Percentiles rank a stretch among this genome's conserved stretches.
Evolutionary conservation across 306 rosid species (phyloP).

Genomic region (Oxytropis ochrocephala): DNA sequence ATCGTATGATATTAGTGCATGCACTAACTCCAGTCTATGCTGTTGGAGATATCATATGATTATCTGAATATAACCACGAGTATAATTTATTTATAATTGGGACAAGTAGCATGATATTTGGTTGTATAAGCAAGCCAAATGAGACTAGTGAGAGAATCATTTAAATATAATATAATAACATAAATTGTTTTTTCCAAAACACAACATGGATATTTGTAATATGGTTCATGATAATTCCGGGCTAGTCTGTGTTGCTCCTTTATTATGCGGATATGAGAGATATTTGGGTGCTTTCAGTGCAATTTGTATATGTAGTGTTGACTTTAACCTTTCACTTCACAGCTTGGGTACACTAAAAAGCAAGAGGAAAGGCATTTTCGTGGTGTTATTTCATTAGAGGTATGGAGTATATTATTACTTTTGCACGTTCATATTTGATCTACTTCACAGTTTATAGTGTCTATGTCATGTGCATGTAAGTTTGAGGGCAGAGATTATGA

Average conservation of each 20-base stretch:
- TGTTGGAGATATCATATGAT: background rate
- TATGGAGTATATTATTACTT: constrained; percentile 23
- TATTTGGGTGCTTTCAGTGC: background rate
- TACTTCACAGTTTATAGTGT: background rate
- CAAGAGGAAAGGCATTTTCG: constrained; percentile 89
- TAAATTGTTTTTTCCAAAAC: background rate
- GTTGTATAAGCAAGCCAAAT: background rate
- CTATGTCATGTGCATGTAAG: background rate
- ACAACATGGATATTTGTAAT: background rate
- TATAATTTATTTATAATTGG: background rate
- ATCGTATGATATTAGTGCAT: background rate
- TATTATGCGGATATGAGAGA: background rate
- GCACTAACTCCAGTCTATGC: background rate
- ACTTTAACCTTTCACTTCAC: constrained; percentile 25
- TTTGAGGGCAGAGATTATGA: background rate
- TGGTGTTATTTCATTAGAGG: constrained; percentile 94
- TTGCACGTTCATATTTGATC: background rate
- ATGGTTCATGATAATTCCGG: background rate
- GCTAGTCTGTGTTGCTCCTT: background rate
- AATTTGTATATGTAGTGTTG: constrained; percentile 12
- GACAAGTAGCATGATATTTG: background rate
- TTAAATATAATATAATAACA: background rate
- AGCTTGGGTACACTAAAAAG: constrained; percentile 98
- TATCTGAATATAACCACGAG: background rate
- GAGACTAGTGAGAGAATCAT: background rate